Evolutionary conservation across 208 protist species (phyloP).

Genomic region (Trichomonas gallinae): DNA sequence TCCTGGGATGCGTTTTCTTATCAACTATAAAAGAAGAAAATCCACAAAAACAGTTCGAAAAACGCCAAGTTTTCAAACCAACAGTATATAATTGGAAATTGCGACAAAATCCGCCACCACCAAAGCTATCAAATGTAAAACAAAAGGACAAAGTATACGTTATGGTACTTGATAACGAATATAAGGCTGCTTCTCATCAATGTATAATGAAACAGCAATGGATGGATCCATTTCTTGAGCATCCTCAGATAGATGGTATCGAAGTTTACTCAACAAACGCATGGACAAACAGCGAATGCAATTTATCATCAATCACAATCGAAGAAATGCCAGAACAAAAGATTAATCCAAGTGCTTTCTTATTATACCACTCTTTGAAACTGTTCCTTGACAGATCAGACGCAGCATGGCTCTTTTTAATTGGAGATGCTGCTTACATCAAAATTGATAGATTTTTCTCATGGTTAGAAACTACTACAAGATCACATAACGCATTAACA

Average conservation of each 20-base stretch:
- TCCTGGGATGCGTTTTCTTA: background rate
- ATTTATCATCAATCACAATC: background rate
- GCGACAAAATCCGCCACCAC: background rate
- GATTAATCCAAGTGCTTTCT: background rate
- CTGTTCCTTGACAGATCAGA: background rate
- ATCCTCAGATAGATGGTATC: background rate
- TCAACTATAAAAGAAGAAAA: background rate
- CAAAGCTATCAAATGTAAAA: background rate
- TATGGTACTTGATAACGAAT: background rate
- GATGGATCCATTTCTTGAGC: background rate
- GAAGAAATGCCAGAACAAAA: background rate
- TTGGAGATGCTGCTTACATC: background rate
- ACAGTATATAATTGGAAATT: background rate
- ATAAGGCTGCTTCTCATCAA: background rate
- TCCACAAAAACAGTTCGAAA: background rate
- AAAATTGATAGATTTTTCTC: background rate
- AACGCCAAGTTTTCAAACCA: background rate
- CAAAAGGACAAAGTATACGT: background rate
- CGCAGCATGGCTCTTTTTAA: background rate
- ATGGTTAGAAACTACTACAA: background rate
- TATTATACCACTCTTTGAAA: background rate
- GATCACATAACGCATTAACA: background rate
- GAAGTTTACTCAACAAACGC: background rate
- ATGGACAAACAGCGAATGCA: background rate
- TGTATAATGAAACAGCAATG: constrained; percentile 2